A percentile compares a stretch with the other conserved stretches of the same genome.
Evolutionary conservation across 768 basidiomycete species (phyloP).

Genomic region (Lactarius quietus): DNA sequence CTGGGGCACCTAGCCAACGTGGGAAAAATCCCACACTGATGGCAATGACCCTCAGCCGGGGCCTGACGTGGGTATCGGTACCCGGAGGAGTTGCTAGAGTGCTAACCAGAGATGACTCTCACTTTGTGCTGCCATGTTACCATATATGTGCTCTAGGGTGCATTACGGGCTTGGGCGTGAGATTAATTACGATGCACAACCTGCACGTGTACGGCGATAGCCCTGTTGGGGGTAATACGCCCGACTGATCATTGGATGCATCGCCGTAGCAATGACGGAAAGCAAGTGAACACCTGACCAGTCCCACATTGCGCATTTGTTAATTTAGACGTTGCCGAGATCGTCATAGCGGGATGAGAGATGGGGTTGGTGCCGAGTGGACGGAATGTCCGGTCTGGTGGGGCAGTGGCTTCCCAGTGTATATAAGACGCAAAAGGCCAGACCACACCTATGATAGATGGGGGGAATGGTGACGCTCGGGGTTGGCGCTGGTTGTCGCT

Average conservation of each 20-base stretch:
- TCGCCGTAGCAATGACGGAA: background rate
- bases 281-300: constrained; percentile 11
- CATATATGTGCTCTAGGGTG: background rate
- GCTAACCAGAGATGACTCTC: constrained; percentile 6
- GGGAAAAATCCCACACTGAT: constrained; percentile 1
- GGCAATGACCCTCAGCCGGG: constrained; percentile 5
- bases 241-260: background rate
- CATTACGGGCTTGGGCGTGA: background rate
- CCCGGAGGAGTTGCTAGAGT: background rate
- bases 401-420: background rate
- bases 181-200: background rate
- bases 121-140: constrained; percentile 5
- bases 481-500: constrained; percentile 2
- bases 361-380: background rate
- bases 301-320: background rate
- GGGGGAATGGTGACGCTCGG: constrained; percentile 8
- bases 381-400: background rate
- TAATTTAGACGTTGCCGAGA: constrained; percentile 16
- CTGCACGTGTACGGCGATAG: constrained; percentile 9
- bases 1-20: background rate
- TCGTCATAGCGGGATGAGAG: background rate
- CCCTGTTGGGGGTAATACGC: constrained; percentile 6
- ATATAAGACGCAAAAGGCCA: background rate
- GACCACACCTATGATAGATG: constrained; percentile 6
- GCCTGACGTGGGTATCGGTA: background rate